Base-by-base conservation (phyloP, 805 yeast genomes). In the Kuraishia capsulata region DNA sequence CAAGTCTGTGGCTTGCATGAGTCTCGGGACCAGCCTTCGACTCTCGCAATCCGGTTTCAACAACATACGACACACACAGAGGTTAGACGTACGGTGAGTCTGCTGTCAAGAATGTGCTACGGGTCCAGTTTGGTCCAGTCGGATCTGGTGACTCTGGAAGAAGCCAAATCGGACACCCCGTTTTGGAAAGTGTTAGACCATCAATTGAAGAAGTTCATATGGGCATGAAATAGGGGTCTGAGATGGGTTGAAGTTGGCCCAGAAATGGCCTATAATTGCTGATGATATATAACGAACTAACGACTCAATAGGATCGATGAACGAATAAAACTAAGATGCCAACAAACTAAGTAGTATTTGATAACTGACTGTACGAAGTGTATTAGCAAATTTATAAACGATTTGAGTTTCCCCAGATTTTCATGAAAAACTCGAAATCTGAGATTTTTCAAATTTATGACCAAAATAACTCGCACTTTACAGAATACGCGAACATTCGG, bases 131-230 rank as follows among this genome's bases (percentile, higher is more conserved):
- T 59, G 32, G 44, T 42, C n/a, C 51, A 57, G 24, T 38, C 45
- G 18, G 68, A 63, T 40, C 47, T 65, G 17, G 54, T 62, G 6
- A 49, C 60, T 0, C 42, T 53, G 18, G 52, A 52, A n/a, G 64
- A 64, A 21, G 71, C 70, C 5, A 49, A 51, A 13, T 47, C 48
- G 16, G 48, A 51, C 24, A 54, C 62, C 1, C 51, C 64, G 6
- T 39, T 62, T 4, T 56, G 65, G 50, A 57, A 55, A 18, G 42
- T 54, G 8, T 37, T 64, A 16, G 67, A 60, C 40, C 52, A 64
- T 39, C 54, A 52, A 32, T 42, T 64, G 37, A 65, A 64, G 43
- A 54, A 53, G 42, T 47, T 64, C 36, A 54, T 65, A 0, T 66
- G 71, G 71, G 66, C 47, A 2, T 46, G 38, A 33, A 8, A 6